Conservation (phyloP, 768 basidiomycete species). For the Suillus clintonianus region DNA sequence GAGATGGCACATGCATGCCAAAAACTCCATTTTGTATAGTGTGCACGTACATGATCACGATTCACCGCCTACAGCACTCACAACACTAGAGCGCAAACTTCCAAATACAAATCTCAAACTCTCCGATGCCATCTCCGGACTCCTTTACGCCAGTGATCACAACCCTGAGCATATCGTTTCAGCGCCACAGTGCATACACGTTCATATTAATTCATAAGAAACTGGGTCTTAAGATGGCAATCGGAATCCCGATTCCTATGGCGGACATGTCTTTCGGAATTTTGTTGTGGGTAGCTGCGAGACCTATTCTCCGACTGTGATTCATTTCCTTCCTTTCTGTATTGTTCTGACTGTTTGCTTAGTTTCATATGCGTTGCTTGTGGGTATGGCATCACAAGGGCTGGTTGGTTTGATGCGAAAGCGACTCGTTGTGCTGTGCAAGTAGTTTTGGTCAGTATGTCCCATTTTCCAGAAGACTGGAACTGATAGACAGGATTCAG, state of each 20-base stretch:
- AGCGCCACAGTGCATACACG: not conserved
- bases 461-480: not conserved
- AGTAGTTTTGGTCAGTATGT: not conserved
- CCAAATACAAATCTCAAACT: not conserved
- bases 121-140: not conserved
- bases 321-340: not conserved
- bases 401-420: not conserved
- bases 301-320: not conserved
- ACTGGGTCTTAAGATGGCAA: not conserved
- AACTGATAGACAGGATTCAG: not conserved
- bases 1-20: not conserved
- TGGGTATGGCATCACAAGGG: not conserved
- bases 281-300: not conserved
- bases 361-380: not conserved
- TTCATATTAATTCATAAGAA: not conserved
- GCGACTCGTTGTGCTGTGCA: not conserved
- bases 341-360: not conserved
- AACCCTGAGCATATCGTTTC: not conserved
- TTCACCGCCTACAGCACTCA: too few relatives aligned
- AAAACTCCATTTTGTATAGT: too few relatives aligned
- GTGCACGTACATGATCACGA: too few relatives aligned
- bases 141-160: not conserved
- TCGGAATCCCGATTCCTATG: not conserved
- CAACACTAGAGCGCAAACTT: not conserved
- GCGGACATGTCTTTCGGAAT: not conserved